Percentiles rank a stretch among this genome's conserved stretches.
These are phyloP conservation scores for Verticillium nubilum DNA, from an alignment of 2,329 filamentous ascomycete species.

Conservation along the genomic window DNA sequence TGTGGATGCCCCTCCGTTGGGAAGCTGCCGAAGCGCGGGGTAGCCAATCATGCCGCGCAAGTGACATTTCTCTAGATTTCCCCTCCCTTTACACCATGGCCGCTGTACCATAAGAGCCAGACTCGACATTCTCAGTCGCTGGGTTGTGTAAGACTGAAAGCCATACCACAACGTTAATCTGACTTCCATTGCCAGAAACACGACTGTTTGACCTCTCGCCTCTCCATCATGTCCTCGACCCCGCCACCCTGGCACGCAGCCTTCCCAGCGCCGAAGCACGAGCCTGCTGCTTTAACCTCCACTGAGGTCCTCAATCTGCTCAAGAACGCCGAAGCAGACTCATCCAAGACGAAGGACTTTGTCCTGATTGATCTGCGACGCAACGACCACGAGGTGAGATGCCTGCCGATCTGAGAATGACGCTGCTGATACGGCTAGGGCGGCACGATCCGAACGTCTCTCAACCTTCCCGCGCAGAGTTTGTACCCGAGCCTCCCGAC, in stretches of 20 bases:
- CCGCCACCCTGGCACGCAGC: background rate
- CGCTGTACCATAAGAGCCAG: background rate
- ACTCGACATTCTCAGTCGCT: background rate
- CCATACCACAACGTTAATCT: too few species aligned
- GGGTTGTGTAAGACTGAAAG: too few species aligned
- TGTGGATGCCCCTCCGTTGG: background rate
- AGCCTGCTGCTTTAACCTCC: background rate
- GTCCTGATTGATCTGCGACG: background rate
- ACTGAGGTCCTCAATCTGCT: background rate
- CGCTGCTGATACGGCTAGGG: conserved; percentile 31
- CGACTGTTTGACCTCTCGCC: too few species aligned
- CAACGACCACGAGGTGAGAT: background rate
- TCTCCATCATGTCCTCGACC: background rate
- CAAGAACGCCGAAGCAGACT: background rate
- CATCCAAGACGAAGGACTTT: background rate
- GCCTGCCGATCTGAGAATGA: background rate
- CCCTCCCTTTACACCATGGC: background rate
- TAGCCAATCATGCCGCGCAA: background rate
- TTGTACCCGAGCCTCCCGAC: conserved; percentile 35
- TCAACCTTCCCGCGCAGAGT: conserved; percentile 46
- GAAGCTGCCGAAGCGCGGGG: background rate
- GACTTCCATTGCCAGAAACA: too few species aligned
- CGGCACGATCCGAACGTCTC: conserved; percentile 47
- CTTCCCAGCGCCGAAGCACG: background rate
- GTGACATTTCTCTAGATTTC: background rate